Conservation (phyloP, 1,284 basidiomycete genomes). For the Dichomitus squalens region DNA sequence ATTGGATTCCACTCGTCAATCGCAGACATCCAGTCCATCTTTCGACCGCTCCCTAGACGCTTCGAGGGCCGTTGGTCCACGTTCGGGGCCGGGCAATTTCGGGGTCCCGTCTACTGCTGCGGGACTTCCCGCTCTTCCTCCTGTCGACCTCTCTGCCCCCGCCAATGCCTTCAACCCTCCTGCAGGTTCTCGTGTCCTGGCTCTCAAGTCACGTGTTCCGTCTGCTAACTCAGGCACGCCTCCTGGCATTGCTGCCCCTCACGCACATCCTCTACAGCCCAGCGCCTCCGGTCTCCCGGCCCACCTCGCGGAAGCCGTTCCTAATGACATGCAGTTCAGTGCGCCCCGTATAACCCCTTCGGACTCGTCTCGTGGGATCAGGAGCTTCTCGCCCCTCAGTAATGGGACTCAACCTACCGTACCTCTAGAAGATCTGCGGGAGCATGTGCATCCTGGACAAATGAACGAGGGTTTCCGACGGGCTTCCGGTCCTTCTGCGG, state of each 20-base stretch:
- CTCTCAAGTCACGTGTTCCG: constrained; percentile 56
- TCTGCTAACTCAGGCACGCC: constrained; percentile 21
- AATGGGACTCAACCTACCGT: constrained; percentile 40
- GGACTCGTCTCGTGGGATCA: constrained; percentile 32
- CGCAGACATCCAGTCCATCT: constrained; percentile 24
- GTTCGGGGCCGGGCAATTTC: constrained; percentile 33
- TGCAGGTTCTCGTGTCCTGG: constrained; percentile 70
- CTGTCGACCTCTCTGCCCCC: constrained; percentile 26
- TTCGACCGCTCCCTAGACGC: constrained; percentile 28
- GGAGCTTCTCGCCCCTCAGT: constrained; percentile 62
- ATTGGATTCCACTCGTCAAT: constrained; percentile 9
- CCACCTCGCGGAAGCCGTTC: constrained; percentile 19
- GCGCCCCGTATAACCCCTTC: constrained; percentile 22
- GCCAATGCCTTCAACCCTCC: constrained; percentile 59
- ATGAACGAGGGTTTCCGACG: constrained; percentile 40
- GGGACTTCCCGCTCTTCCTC: constrained; percentile 16
- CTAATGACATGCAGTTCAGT: constrained; percentile 28
- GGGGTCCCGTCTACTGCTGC: constrained; percentile 30
- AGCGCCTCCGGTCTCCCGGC: constrained; percentile 12
- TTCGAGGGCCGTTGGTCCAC: constrained; percentile 37
- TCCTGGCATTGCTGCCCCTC: constrained; percentile 18
- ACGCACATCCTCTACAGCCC: constrained; percentile 12
- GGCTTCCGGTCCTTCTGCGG: constrained; percentile 33
- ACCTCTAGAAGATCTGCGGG: constrained; percentile 43
- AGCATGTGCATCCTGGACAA: constrained; percentile 31